Conservation (phyloP, 148 eudicot genomes). For the Polygonum aviculare region DNA sequence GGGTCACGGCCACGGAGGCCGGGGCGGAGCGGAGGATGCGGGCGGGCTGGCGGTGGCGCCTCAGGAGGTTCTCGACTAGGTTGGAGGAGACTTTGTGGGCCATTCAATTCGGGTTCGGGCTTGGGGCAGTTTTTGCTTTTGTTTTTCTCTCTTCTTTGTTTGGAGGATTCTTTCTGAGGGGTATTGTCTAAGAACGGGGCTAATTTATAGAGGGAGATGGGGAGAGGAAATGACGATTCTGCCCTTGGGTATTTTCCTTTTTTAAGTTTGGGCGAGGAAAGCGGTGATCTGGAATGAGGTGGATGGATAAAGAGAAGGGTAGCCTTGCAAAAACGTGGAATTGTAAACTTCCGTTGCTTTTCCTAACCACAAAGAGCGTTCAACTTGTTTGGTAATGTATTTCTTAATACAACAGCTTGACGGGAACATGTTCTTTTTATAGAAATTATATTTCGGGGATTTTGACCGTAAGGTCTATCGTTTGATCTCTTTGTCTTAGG, state of each 20-base stretch:
- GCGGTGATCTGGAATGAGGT: neutral
- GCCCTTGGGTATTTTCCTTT: neutral
- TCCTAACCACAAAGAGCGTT: no score
- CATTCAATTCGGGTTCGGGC: constrained; percentile 18
- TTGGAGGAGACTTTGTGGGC: constrained; percentile 34
- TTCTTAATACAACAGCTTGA: no score
- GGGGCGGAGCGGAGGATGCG: constrained; percentile 36
- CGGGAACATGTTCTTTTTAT: no score
- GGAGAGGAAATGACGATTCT: neutral
- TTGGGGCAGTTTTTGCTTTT: no score
- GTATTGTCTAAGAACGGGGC: neutral
- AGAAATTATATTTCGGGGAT: no score
- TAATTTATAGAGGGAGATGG: neutral
- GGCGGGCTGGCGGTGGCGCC: constrained; percentile 20
- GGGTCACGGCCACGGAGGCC: constrained; percentile 19
- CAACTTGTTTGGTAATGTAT: no score
- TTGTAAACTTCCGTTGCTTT: neutral
- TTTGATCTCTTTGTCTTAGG: no score
- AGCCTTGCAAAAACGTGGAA: neutral
- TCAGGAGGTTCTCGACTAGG: constrained; percentile 21
- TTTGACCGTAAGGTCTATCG: no score
- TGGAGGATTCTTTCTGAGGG: neutral
- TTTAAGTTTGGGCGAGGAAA: neutral
- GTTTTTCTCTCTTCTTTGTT: neutral
- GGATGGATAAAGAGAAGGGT: constrained; percentile 2